These are phyloP conservation scores for Avena insularis DNA, from an alignment of 176 grass and related monocot genomes.

Conservation along the genomic window DNA sequence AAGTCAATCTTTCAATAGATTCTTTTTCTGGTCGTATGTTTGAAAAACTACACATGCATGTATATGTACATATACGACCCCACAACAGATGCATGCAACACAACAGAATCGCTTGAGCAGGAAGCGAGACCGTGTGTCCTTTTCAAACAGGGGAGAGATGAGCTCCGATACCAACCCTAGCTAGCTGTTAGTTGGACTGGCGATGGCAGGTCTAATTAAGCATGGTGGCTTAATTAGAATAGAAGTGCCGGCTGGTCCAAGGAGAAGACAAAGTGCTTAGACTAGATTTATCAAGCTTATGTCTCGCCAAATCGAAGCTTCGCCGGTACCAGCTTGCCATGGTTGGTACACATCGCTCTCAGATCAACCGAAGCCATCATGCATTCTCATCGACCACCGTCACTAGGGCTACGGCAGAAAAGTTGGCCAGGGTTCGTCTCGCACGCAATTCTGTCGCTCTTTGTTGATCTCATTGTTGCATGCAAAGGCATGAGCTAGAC, in stretches of 20 bases:
- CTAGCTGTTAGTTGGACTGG: conserved; percentile 33
- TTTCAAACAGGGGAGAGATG: conserved; percentile 20
- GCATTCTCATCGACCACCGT: conserved; percentile 34
- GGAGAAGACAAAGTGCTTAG: neutral
- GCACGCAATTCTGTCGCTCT: conserved; percentile 26
- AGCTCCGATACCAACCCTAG: conserved; percentile 35
- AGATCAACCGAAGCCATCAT: conserved; percentile 45
- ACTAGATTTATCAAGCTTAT: neutral
- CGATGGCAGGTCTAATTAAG: neutral
- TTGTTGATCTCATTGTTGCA: neutral
- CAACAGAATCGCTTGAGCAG: conserved; percentile 49
- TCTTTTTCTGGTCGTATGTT: neutral
- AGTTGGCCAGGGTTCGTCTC: conserved; percentile 43
- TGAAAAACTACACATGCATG: neutral
- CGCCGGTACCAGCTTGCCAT: neutral
- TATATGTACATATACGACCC: neutral
- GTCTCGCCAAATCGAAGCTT: conserved; percentile 41
- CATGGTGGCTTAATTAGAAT: conserved; percentile 39
- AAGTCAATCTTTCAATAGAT: conserved; percentile 13
- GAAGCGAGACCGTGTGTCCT: conserved; percentile 42
- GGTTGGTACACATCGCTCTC: conserved; percentile 53
- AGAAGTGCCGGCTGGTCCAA: conserved; percentile 48
- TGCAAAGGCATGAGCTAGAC: neutral
- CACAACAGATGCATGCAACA: conserved; percentile 39
- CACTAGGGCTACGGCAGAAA: conserved; percentile 30